These are phyloP conservation scores for Myriosclerotinia duriaeana DNA, from an alignment of 2,329 filamentous ascomycete species.

Conservation along the genomic window DNA sequence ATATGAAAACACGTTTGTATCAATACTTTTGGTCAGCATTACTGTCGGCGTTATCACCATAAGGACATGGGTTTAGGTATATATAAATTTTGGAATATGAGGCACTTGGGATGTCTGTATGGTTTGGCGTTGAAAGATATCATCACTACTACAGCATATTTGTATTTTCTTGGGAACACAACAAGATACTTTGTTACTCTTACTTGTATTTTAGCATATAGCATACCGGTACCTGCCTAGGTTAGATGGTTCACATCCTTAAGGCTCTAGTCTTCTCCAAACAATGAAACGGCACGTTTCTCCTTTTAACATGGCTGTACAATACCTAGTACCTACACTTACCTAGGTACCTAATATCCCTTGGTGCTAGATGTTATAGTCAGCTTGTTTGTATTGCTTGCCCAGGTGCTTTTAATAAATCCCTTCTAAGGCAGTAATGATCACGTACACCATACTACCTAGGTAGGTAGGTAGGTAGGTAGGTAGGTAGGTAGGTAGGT, in stretches of 20 bases:
- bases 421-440: not conserved
- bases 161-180: constrained; percentile 12
- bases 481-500: too few species aligned
- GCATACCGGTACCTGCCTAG: not conserved
- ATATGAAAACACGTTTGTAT: not conserved
- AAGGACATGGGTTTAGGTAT: constrained; percentile 15
- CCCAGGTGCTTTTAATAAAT: too few species aligned
- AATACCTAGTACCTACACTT: too few species aligned
- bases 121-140: constrained; percentile 24
- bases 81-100: constrained; percentile 13
- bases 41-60: constrained; percentile 17
- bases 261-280: not conserved
- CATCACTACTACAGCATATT: constrained; percentile 16
- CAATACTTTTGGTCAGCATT: constrained; percentile 6
- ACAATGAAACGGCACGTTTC: constrained; percentile 12
- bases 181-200: constrained; percentile 13
- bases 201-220: not conserved
- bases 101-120: constrained; percentile 19
- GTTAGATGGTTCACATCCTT: too few species aligned
- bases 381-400: not conserved
- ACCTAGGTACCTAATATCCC: not conserved
- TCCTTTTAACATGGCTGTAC: not conserved
- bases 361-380: not conserved
- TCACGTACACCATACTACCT: too few species aligned
- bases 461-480: too few species aligned